Conservation (phyloP, 2,329 filamentous ascomycete genomes). For the Sporothrix sp. region DNA sequence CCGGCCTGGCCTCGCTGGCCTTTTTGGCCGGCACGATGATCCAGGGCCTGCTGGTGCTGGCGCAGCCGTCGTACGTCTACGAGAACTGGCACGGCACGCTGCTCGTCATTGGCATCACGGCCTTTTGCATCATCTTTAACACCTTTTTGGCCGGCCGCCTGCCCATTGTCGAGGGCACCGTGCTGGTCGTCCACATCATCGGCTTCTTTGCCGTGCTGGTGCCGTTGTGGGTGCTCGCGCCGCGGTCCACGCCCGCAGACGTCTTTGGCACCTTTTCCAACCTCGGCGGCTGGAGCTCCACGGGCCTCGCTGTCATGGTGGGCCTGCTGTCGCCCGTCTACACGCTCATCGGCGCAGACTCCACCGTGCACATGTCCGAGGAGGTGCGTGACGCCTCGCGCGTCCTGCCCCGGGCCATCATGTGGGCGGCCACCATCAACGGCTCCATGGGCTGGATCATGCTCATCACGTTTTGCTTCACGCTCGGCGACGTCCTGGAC, state of each 20-base stretch:
- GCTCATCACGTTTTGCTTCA: constrained; percentile 30
- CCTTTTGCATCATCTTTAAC: constrained; percentile 40
- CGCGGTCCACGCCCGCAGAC: constrained; percentile 15
- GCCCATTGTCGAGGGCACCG: constrained; percentile 40
- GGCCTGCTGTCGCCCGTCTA: constrained; percentile 33
- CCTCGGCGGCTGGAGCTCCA: constrained; percentile 37
- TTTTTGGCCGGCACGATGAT: constrained; percentile 39
- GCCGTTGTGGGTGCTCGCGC: constrained; percentile 22
- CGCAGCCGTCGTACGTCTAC: constrained; percentile 29
- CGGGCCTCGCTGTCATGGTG: constrained; percentile 36
- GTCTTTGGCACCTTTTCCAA: constrained; percentile 40
- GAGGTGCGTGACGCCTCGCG: constrained; percentile 29
- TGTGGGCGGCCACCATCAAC: constrained; percentile 27
- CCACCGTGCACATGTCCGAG: constrained; percentile 29
- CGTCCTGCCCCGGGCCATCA: constrained; percentile 29
- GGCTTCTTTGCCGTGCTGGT: constrained; percentile 30
- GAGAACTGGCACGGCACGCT: constrained; percentile 40
- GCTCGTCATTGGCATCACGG: constrained; percentile 37
- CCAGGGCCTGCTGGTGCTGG: constrained; percentile 34
- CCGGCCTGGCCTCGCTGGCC: constrained; percentile 28
- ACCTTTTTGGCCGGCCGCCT: constrained; percentile 35
- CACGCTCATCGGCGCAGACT: constrained; percentile 29
- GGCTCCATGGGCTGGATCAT: constrained; percentile 29
- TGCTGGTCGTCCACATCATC: constrained; percentile 41
- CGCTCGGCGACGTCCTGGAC: constrained; percentile 22